Evolutionary conservation across 345 rosid genomes (phyloP).

Genomic region (Gossypium rotundifolium): DNA sequence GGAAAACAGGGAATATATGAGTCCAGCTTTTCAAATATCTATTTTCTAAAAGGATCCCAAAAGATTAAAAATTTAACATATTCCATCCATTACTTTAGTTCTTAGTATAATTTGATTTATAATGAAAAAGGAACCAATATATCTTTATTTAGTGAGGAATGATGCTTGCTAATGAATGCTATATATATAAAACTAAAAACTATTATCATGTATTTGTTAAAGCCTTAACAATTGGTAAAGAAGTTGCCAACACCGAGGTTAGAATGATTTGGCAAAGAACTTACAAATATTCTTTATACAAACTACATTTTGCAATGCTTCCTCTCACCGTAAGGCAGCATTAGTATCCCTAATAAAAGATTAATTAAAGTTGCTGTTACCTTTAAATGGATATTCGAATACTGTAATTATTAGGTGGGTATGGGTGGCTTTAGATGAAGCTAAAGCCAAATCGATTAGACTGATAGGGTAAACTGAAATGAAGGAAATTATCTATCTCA

Average conservation of each 20-base stretch:
- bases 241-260: not conserved
- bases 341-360: too few relatives aligned
- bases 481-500: too few relatives aligned
- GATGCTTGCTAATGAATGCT: not conserved
- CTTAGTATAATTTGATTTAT: not conserved
- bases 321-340: too few relatives aligned
- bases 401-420: too few relatives aligned
- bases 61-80: not conserved
- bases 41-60: too few relatives aligned
- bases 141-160: not conserved
- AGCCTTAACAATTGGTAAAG: not conserved
- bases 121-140: not conserved
- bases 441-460: too few relatives aligned
- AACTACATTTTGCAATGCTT: not conserved
- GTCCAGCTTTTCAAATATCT: too few relatives aligned
- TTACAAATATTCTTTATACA: not conserved
- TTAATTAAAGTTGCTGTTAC: too few relatives aligned
- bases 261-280: not conserved
- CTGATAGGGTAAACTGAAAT: too few relatives aligned
- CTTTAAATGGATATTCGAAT: too few relatives aligned
- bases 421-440: too few relatives aligned
- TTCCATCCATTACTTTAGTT: not conserved
- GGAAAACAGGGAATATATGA: not conserved
- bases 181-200: not conserved
- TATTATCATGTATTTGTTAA: not conserved